Conservation (phyloP, 73 alveolate species). For the Uronychia setigera region DNA sequence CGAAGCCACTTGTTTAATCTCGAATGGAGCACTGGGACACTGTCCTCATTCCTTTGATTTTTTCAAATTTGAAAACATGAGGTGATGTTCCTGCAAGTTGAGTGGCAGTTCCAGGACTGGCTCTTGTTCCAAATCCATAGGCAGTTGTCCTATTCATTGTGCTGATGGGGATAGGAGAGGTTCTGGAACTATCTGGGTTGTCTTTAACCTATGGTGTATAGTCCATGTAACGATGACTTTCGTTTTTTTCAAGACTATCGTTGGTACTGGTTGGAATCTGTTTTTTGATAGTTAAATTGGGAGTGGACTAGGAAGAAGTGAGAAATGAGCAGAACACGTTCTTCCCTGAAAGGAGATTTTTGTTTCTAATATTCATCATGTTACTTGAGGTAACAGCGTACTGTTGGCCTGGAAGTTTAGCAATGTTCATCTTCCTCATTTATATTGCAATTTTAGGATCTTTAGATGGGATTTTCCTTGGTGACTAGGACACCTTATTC, state of each 20-base stretch:
- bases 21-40: not conserved
- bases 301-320: not conserved
- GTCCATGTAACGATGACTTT: too few relatives aligned
- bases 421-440: too few relatives aligned
- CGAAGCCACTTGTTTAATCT: not conserved
- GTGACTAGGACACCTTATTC: not conserved
- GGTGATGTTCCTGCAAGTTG: not conserved
- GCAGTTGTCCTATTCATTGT: not conserved
- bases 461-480: too few relatives aligned
- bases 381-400: not conserved
- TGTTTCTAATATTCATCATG: not conserved
- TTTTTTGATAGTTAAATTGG: not conserved
- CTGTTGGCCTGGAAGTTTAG: too few relatives aligned
- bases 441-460: too few relatives aligned
- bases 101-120: conserved; percentile 1
- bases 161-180: not conserved
- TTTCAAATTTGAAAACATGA: not conserved
- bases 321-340: not conserved
- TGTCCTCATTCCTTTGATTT: not conserved
- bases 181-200: not conserved
- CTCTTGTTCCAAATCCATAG: not conserved
- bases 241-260: not conserved
- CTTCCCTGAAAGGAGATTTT: not conserved
- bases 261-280: not conserved
- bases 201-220: not conserved